A percentile compares a stretch with the other conserved stretches of the same genome.
Conservation (phyloP, 768 basidiomycete species). For the Neoboletus brunneissimus region DNA sequence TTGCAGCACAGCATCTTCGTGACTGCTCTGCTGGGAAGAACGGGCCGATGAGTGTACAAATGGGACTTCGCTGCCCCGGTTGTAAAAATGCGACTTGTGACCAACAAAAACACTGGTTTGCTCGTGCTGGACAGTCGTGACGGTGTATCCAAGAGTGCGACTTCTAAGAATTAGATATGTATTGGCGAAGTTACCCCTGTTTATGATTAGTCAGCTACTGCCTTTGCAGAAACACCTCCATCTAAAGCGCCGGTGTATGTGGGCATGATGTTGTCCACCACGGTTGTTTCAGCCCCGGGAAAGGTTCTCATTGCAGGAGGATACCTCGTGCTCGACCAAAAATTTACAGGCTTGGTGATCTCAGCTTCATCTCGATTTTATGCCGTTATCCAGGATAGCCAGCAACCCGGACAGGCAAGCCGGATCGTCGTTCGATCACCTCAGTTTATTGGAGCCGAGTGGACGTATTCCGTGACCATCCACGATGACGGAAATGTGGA, state of each 20-base stretch:
- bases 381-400: slow-evolving; percentile 55
- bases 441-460: slow-evolving; percentile 80
- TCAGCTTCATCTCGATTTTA: slow-evolving; percentile 96
- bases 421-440: slow-evolving; percentile 80
- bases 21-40: slow-evolving; percentile 52
- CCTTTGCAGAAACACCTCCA: too few species aligned
- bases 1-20: slow-evolving; percentile 75
- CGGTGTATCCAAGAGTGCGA: slow-evolving; percentile 7
- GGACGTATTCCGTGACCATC: slow-evolving; percentile 62
- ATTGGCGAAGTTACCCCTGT: neutral
- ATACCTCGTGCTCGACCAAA: slow-evolving; percentile 91
- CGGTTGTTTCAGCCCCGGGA: slow-evolving; percentile 86
- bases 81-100: slow-evolving; percentile 89
- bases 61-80: slow-evolving; percentile 88
- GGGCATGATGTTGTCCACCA: slow-evolving; percentile 45
- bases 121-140: slow-evolving; percentile 60
- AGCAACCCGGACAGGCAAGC: slow-evolving; percentile 26
- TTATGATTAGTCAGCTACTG: slow-evolving; percentile 28
- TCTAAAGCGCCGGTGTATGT: neutral
- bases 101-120: slow-evolving; percentile 87
- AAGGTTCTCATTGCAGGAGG: slow-evolving; percentile 96
- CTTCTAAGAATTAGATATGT: neutral
- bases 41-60: slow-evolving; percentile 71
- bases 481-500: slow-evolving; percentile 28
- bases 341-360: slow-evolving; percentile 82